Evolutionary conservation across 345 rosid species (phyloP), one percentile per base, ranked within the genome.

Genomic region (Passiflora organensis): DNA sequence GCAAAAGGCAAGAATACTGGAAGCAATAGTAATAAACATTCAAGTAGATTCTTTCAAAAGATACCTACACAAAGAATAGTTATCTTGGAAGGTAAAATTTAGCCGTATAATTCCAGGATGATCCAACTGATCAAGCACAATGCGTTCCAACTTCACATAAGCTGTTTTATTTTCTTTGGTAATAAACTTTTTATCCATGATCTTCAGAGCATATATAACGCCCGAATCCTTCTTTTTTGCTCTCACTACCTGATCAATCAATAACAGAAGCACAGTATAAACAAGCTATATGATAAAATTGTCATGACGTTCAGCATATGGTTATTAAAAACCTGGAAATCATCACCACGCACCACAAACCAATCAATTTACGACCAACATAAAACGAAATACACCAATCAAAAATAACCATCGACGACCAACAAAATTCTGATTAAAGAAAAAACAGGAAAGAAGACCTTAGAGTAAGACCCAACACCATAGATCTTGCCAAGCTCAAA

Each of bases 401-500:
- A 18, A 20, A 6, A 23, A 21, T 25, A 9, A 37, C 24, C n/a
- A 55, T 41, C n/a, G 1, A 42, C 34, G 5, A 53, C 0, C 11
- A n/a, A 4, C n/a, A n/a, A n/a, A n/a, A n/a, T n/a, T n/a, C n/a
- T n/a, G n/a, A 13, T 17, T 18, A 56, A 5, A n/a, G 22, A 41
- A 55, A 20, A 20, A 19, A 6, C 2, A 37, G 20, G 16, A 63
- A 19, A 36, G 11, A 32, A 51, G 22, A 88, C 99, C 96, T 93
- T 93, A 2, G 99, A 93, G 72, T 93, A 89, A 62, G 99, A 89
- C 60, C 96, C 96, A 69, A 89, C 96, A 43, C 95, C 96, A 62
- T 89, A 89, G 89, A 89, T 93, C 91, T 89, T 93, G 70, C 91
- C 99, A 44, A 89, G 79, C 66, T 93, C 99, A 70, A 89, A 93